Evolutionary conservation across 495 filamentous ascomycete species (phyloP).

Genomic region (Podospora comata): DNA sequence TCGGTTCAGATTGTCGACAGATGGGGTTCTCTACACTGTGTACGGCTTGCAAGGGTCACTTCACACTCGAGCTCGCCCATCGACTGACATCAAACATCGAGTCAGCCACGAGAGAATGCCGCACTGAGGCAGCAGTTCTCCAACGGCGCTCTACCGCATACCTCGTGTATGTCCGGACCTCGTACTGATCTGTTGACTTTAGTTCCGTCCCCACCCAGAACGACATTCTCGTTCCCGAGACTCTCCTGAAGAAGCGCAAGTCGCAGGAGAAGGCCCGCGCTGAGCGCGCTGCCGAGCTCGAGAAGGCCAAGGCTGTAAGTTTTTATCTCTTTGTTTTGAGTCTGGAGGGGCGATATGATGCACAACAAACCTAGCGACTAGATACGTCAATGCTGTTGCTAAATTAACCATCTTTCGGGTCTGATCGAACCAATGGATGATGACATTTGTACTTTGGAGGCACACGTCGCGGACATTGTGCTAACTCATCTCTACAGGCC

Average conservation of each 20-base stretch:
- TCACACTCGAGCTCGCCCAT: background rate
- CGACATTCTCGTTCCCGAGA: slow-evolving; percentile 94
- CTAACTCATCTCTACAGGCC: slow-evolving; percentile 59
- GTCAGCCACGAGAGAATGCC: slow-evolving; percentile 89
- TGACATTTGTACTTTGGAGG: slow-evolving; percentile 13
- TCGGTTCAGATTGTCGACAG: background rate
- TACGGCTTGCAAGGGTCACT: background rate
- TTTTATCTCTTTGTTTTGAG: slow-evolving; percentile 2
- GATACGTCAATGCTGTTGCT: slow-evolving; percentile 94
- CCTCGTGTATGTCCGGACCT: slow-evolving; percentile 59
- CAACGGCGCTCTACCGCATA: slow-evolving; percentile 74
- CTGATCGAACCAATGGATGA: slow-evolving; percentile 59
- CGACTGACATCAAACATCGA: slow-evolving; percentile 69
- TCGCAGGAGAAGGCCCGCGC: slow-evolving; percentile 96
- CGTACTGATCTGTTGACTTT: slow-evolving; percentile 56
- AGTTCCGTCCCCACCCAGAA: slow-evolving; percentile 85
- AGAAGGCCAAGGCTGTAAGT: slow-evolving; percentile 89
- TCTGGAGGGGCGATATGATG: slow-evolving; percentile 39
- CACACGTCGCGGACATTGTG: slow-evolving; percentile 18
- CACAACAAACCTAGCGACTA: slow-evolving; percentile 87
- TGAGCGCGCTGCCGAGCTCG: slow-evolving; percentile 70
- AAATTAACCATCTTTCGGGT: slow-evolving; percentile 99
- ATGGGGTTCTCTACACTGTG: background rate
- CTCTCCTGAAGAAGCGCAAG: slow-evolving; percentile 99
- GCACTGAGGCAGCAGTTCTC: slow-evolving; percentile 82